Conservation (phyloP, 352 stramenopile species). For the Globisporangium takayamanum region DNA sequence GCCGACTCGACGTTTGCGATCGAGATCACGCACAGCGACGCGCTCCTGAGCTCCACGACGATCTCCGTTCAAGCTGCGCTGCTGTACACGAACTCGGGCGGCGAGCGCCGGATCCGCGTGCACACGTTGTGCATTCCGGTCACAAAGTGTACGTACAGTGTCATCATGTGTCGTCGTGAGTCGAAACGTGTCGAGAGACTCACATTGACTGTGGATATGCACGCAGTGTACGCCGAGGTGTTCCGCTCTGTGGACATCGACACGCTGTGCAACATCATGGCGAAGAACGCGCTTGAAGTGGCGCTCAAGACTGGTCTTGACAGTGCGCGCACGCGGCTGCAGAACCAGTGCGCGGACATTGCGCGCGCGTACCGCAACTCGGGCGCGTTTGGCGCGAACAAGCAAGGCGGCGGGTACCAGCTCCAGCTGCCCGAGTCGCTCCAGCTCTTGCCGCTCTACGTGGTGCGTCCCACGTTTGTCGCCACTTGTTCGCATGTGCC, state of each 20-base stretch:
- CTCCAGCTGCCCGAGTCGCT: slow-evolving; percentile 88
- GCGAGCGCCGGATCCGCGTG: slow-evolving; percentile 96
- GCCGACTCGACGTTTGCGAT: slow-evolving; percentile 95
- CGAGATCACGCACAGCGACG: slow-evolving; percentile 96
- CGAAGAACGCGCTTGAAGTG: slow-evolving; percentile 93
- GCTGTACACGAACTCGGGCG: slow-evolving; percentile 97
- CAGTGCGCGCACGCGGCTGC: slow-evolving; percentile 89
- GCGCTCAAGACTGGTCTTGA: slow-evolving; percentile 93
- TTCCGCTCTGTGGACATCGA: slow-evolving; percentile 92
- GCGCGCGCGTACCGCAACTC: slow-evolving; percentile 87
- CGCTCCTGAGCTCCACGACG: slow-evolving; percentile 89
- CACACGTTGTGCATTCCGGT: slow-evolving; percentile 96
- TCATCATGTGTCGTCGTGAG: not conserved
- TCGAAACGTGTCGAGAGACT: not conserved
- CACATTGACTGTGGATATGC: not conserved
- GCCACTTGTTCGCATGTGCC: not conserved
- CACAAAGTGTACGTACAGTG: slow-evolving; percentile 56
- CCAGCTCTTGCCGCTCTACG: slow-evolving; percentile 94
- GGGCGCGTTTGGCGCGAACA: slow-evolving; percentile 55
- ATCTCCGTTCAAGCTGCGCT: slow-evolving; percentile 96
- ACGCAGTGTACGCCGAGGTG: slow-evolving; percentile 83
- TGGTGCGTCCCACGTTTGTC: slow-evolving; percentile 34
- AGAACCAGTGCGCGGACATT: slow-evolving; percentile 92
- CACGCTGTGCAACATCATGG: slow-evolving; percentile 92
- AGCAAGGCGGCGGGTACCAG: slow-evolving; percentile 67